phyloP scores from a whole-genome alignment of 495 filamentous ascomycete species.

The Baudoinia panamericana region DNA sequence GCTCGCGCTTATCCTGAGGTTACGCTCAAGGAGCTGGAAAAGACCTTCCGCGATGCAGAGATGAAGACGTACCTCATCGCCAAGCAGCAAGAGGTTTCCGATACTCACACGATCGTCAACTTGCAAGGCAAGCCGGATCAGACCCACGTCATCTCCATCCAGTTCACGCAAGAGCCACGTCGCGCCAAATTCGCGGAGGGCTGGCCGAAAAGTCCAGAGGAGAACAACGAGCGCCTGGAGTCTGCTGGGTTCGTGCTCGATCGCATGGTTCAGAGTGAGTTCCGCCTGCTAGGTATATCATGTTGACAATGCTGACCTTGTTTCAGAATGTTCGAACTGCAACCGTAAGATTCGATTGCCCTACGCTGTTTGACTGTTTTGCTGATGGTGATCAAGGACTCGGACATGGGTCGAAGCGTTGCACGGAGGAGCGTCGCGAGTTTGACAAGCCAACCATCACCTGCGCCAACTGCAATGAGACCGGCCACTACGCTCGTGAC shows the following conservation, averaged over 20 bases:
- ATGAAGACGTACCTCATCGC: slow-evolving; percentile 64
- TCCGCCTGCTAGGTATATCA: too few relatives aligned
- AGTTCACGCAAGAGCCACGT: slow-evolving; percentile 47
- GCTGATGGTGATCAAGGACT: slow-evolving; percentile 39
- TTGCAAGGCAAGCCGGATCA: slow-evolving; percentile 67
- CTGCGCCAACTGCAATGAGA: slow-evolving; percentile 62
- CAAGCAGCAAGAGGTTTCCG: slow-evolving; percentile 43
- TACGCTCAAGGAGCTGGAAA: slow-evolving; percentile 60
- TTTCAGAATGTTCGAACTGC: slow-evolving; percentile 64
- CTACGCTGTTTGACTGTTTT: slow-evolving; percentile 25
- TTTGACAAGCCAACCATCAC: slow-evolving; percentile 40
- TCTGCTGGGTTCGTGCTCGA: slow-evolving; percentile 61
- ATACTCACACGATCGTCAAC: slow-evolving; percentile 63
- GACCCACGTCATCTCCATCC: slow-evolving; percentile 61
- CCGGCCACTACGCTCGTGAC: slow-evolving; percentile 58
- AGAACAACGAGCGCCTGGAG: slow-evolving; percentile 60
- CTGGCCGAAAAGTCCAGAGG: slow-evolving; percentile 53
- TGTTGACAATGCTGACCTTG: too few relatives aligned
- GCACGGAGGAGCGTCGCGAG: slow-evolving; percentile 47
- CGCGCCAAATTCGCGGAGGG: slow-evolving; percentile 45
- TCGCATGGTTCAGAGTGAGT: slow-evolving; percentile 47
- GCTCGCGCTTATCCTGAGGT: slow-evolving; percentile 54
- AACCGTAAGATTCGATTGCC: slow-evolving; percentile 13
- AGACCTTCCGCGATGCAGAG: slow-evolving; percentile 50
- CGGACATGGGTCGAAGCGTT: slow-evolving; percentile 56